These are phyloP conservation scores for Misopates orontium DNA, from an alignment of 257 asterid genomes.

Conservation along the genomic window DNA sequence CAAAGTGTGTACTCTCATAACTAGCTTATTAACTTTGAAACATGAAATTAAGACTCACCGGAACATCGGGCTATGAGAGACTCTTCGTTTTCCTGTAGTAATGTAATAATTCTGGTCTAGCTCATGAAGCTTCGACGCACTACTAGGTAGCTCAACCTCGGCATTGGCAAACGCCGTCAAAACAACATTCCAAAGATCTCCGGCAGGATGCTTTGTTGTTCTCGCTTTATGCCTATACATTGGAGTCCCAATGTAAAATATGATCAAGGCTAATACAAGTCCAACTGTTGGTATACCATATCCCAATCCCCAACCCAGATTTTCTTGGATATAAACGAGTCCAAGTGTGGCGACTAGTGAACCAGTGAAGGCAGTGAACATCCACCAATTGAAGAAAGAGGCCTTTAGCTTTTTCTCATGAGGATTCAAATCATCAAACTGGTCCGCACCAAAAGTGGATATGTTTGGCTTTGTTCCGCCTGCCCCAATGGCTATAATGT, in stretches of 20 bases:
- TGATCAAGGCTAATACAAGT: slow-evolving; percentile 48
- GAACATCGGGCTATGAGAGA: slow-evolving; percentile 58
- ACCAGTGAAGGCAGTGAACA: slow-evolving; percentile 77
- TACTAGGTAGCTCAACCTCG: slow-evolving; percentile 41
- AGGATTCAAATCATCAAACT: slow-evolving; percentile 71
- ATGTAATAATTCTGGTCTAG: slow-evolving; percentile 52
- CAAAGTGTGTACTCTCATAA: no score
- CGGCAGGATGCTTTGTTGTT: slow-evolving; percentile 55
- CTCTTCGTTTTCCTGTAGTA: slow-evolving; percentile 54
- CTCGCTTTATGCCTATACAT: slow-evolving; percentile 71
- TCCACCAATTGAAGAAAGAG: slow-evolving; percentile 96
- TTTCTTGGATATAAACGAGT: slow-evolving; percentile 85
- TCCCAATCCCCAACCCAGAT: slow-evolving; percentile 81
- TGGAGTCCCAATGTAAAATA: slow-evolving; percentile 72
- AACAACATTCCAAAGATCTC: slow-evolving; percentile 53
- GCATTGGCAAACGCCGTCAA: slow-evolving; percentile 51
- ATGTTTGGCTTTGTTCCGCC: slow-evolving; percentile 94
- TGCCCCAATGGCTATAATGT: slow-evolving; percentile 74
- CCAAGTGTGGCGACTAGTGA: slow-evolving; percentile 72
- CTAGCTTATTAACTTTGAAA: no score
- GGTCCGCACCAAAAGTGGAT: slow-evolving; percentile 92
- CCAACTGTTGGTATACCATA: slow-evolving; percentile 81
- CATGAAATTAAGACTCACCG: slow-evolving; percentile 42
- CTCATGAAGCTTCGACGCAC: slow-evolving; percentile 60
- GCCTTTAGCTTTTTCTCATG: slow-evolving; percentile 65